Evolutionary conservation across 371 early-diverging fungal genomes (phyloP).

Genomic region (Mucor racemosus): DNA sequence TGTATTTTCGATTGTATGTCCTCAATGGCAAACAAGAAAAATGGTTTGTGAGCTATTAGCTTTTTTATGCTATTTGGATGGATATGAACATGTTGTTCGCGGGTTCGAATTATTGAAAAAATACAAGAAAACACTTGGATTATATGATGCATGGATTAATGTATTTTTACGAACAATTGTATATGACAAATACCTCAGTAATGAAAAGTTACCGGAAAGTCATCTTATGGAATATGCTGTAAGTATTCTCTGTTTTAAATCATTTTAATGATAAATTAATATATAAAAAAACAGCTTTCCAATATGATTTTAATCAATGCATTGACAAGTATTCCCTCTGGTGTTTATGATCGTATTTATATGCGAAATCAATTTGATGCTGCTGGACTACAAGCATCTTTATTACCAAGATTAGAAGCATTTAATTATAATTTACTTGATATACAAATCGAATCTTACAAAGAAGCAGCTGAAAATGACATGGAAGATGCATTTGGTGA

Average conservation of each 20-base stretch:
- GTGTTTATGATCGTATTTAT: conserved; percentile 74
- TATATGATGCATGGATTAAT: conserved; percentile 79
- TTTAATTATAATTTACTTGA: conserved; percentile 71
- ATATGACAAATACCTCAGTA: conserved; percentile 56
- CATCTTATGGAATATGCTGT: conserved; percentile 81
- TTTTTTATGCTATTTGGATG: conserved; percentile 78
- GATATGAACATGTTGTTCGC: conserved; percentile 68
- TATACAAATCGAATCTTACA: conserved; percentile 73
- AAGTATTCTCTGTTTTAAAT: conserved; percentile 20
- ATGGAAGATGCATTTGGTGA: conserved; percentile 37
- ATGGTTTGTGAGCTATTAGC: conserved; percentile 79
- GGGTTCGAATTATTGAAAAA: conserved; percentile 58
- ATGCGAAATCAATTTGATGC: conserved; percentile 76
- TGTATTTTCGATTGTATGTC: conserved; percentile 73
- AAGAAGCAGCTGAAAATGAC: conserved; percentile 75
- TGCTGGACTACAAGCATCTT: conserved; percentile 58
- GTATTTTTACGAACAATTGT: conserved; percentile 68
- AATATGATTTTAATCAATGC: conserved; percentile 85
- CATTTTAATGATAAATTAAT: background rate
- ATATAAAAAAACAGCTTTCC: conserved; percentile 59
- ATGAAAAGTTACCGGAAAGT: conserved; percentile 59
- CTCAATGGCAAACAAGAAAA: conserved; percentile 71
- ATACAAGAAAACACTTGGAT: conserved; percentile 53
- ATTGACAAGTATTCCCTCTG: conserved; percentile 70
- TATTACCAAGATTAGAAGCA: conserved; percentile 65